These are phyloP conservation scores for Saturnispora halmiae DNA, from an alignment of 805 yeast genomes.

Conservation along the genomic window DNA sequence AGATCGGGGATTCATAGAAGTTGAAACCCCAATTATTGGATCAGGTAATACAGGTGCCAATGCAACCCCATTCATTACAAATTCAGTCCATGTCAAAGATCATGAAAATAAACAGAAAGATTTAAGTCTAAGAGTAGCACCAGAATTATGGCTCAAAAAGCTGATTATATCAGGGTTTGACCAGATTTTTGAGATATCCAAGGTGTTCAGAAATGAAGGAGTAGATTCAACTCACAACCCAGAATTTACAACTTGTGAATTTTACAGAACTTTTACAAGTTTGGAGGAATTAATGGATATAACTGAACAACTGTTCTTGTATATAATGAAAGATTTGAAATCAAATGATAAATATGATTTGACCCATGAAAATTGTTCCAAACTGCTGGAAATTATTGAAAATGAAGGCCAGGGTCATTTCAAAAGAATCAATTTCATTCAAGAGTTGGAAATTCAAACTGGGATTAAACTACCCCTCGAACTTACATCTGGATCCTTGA, in stretches of 20 bases:
- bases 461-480: slow-evolving; percentile 37
- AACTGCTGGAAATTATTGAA: slow-evolving; percentile 12
- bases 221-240: slow-evolving; percentile 90
- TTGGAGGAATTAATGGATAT: slow-evolving; percentile 56
- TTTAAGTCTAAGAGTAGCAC: slow-evolving; percentile 77
- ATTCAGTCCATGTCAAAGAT: slow-evolving; percentile 27
- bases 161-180: slow-evolving; percentile 80
- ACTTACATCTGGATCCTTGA: slow-evolving; percentile 33
- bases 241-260: slow-evolving; percentile 86
- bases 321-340: slow-evolving; percentile 30
- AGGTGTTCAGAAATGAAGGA: slow-evolving; percentile 85
- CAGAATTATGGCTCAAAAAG: slow-evolving; percentile 88
- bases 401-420: slow-evolving; percentile 25
- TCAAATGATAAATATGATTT: slow-evolving; percentile 11
- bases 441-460: slow-evolving; percentile 47
- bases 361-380: slow-evolving; percentile 21
- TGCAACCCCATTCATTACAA: slow-evolving; percentile 77
- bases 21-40: slow-evolving; percentile 79
- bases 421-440: slow-evolving; percentile 52
- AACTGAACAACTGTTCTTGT: slow-evolving; percentile 49
- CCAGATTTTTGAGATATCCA: slow-evolving; percentile 78
- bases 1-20: slow-evolving; percentile 57
- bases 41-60: slow-evolving; percentile 72
- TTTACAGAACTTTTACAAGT: slow-evolving; percentile 64
- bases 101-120: slow-evolving; percentile 20